These are phyloP conservation scores for Elsinoe ampelina DNA, from an alignment of 2,329 filamentous ascomycete species.

Conservation along the genomic window DNA sequence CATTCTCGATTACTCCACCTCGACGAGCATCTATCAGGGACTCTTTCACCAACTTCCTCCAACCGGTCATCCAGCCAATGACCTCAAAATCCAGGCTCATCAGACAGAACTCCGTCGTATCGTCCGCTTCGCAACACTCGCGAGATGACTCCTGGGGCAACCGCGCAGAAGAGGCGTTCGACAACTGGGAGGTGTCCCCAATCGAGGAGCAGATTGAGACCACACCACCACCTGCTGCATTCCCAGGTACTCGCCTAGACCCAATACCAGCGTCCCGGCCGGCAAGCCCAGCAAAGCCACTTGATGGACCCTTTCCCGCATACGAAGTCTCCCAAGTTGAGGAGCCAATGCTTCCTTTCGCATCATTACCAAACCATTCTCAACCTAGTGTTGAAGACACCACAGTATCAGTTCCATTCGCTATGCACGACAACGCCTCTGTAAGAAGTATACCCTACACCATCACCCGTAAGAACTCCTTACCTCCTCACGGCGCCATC, in stretches of 20 bases:
- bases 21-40: not conserved
- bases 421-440: slow-evolving; percentile 14
- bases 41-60: not conserved
- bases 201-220: slow-evolving; percentile 38
- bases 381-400: not conserved
- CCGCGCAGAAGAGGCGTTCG: slow-evolving; percentile 51
- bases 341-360: not conserved
- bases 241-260: slow-evolving; percentile 49
- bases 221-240: slow-evolving; percentile 31
- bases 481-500: not conserved
- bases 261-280: slow-evolving; percentile 62
- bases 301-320: slow-evolving; percentile 42
- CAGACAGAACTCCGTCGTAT: slow-evolving; percentile 41
- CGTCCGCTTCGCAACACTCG: slow-evolving; percentile 27
- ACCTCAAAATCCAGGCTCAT: slow-evolving; percentile 50
- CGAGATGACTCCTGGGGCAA: slow-evolving; percentile 22
- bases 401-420: slow-evolving; percentile 14
- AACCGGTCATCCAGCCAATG: slow-evolving; percentile 32
- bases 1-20: slow-evolving; percentile 16
- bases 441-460: not conserved
- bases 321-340: slow-evolving; percentile 15
- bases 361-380: slow-evolving; percentile 4
- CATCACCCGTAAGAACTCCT: slow-evolving; percentile 1
- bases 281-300: slow-evolving; percentile 51
- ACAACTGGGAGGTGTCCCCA: slow-evolving; percentile 54